These are phyloP conservation scores for Trichosanthes cucumerina DNA, from an alignment of 306 rosid species.

Conservation along the genomic window DNA sequence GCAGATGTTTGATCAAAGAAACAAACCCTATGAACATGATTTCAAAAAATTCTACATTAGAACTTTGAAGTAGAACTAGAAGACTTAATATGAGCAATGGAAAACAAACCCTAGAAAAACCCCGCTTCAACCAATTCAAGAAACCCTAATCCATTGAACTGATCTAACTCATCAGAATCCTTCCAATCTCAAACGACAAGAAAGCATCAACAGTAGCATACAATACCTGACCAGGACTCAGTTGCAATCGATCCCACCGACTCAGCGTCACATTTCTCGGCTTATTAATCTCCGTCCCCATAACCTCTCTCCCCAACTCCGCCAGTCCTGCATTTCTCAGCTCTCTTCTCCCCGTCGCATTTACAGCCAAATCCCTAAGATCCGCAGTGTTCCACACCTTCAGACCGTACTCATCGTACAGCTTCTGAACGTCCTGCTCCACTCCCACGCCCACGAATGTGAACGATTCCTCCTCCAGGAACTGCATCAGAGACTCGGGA, in stretches of 20 bases:
- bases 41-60: too few relatives aligned
- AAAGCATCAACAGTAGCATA: constrained; percentile 47
- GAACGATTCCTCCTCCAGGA: constrained; percentile 10
- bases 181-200: constrained; percentile 30
- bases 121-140: too few relatives aligned
- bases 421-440: constrained; percentile 16
- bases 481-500: constrained; percentile 18
- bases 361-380: constrained; percentile 15
- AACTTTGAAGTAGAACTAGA: too few relatives aligned
- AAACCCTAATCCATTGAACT: too few relatives aligned
- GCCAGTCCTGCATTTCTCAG: constrained; percentile 27
- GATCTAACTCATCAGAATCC: neutral
- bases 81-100: too few relatives aligned
- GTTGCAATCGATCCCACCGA: constrained; percentile 31
- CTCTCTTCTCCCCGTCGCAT: neutral
- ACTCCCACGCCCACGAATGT: constrained; percentile 36
- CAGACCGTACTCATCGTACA: constrained; percentile 19
- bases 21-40: too few relatives aligned
- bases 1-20: too few relatives aligned
- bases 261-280: constrained; percentile 28
- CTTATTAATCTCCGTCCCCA: constrained; percentile 25
- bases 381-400: constrained; percentile 17
- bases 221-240: constrained; percentile 21
- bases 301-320: constrained; percentile 18
- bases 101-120: too few relatives aligned